Evolutionary conservation across 495 filamentous ascomycete genomes (phyloP).

Genomic region (Pyrenula aspistea): DNA sequence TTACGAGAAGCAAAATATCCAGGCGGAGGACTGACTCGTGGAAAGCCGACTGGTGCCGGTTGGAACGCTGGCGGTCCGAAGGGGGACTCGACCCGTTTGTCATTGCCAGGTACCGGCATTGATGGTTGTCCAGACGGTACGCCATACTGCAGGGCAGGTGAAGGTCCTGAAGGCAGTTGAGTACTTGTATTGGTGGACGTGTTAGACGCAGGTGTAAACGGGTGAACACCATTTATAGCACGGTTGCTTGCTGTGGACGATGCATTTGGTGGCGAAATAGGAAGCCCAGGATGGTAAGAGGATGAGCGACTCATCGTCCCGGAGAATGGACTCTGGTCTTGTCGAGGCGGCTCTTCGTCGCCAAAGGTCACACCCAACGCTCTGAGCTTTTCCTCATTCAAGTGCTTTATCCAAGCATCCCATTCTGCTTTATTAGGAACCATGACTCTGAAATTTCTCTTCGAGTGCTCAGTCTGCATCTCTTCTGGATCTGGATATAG

Average conservation of each 20-base stretch:
- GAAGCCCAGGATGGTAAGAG: constrained; percentile 46
- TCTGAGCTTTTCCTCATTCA: constrained; percentile 82
- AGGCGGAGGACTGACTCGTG: constrained; percentile 13
- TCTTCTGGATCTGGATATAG: constrained; percentile 61
- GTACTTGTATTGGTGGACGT: constrained; percentile 41
- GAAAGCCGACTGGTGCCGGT: background rate
- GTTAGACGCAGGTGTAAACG: constrained; percentile 45
- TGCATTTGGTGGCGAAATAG: constrained; percentile 65
- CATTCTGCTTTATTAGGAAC: constrained; percentile 72
- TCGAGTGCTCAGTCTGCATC: constrained; percentile 36
- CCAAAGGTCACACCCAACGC: constrained; percentile 76
- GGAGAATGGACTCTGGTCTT: constrained; percentile 32
- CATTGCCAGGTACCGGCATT: background rate
- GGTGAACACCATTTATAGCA: constrained; percentile 15
- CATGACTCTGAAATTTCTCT: constrained; percentile 43
- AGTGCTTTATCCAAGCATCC: constrained; percentile 66
- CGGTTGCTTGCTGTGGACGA: constrained; percentile 48
- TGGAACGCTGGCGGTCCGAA: background rate
- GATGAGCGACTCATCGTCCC: constrained; percentile 48
- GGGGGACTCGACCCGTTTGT: background rate
- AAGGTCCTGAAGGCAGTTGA: constrained; percentile 44
- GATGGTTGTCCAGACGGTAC: constrained; percentile 10
- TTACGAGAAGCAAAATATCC: constrained; percentile 30
- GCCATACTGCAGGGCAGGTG: constrained; percentile 38
- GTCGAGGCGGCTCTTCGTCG: constrained; percentile 51